Evolutionary conservation across 352 stramenopile species (phyloP).

Genomic region (Pilasporangium apinafurcum): DNA sequence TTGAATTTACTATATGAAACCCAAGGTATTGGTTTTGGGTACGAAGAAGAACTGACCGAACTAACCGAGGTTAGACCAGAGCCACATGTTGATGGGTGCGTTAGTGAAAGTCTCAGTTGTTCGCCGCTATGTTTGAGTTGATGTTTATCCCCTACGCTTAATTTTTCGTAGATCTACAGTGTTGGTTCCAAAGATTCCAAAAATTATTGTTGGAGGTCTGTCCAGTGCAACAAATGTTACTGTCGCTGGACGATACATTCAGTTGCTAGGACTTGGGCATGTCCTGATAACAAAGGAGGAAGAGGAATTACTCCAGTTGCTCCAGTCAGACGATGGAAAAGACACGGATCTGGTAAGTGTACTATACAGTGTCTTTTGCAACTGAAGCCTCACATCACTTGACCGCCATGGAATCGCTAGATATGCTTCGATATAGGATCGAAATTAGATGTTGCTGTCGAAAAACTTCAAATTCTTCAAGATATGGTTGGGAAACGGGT

Average conservation of each 20-base stretch:
- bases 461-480: conserved; percentile 32
- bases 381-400: background rate
- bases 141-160: background rate
- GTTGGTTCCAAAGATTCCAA: conserved; percentile 43
- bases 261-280: conserved; percentile 55
- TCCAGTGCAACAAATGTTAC: conserved; percentile 26
- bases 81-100: conserved; percentile 3
- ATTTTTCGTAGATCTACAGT: conserved; percentile 10
- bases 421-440: conserved; percentile 57
- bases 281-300: conserved; percentile 30
- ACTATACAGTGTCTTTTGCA: background rate
- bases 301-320: conserved; percentile 21
- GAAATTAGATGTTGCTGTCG: conserved; percentile 32
- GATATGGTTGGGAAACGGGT: conserved; percentile 30
- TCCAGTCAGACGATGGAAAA: conserved; percentile 20
- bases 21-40: conserved; percentile 33
- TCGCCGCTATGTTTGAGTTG: background rate
- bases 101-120: background rate
- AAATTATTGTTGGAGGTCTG: conserved; percentile 50
- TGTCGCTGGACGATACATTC: conserved; percentile 60
- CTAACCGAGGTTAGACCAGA: background rate
- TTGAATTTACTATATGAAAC: conserved; percentile 15
- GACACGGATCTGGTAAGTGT: conserved; percentile 46
- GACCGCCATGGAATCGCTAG: conserved; percentile 12
- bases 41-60: conserved; percentile 19